Percentiles rank a stretch among this genome's conserved stretches.
phyloP scores from a whole-genome alignment of 2,329 filamentous ascomycete species.

The Verticillium zaregamsianum region DNA sequence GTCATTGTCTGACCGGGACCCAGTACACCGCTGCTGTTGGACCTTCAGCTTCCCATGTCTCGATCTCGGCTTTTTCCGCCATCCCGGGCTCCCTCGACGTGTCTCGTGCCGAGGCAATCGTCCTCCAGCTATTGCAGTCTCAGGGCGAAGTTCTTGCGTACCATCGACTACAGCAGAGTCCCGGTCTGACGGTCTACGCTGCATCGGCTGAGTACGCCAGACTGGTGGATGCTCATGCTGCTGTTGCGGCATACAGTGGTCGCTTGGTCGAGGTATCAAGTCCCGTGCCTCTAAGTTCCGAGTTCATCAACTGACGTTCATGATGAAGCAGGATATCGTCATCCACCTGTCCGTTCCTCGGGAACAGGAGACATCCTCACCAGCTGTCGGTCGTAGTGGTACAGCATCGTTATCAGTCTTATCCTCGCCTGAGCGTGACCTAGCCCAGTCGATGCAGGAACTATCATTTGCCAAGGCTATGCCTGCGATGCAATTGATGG shows the following conservation, averaged over 20 bases:
- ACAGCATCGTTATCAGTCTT: neutral
- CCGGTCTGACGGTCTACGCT: conserved; percentile 1
- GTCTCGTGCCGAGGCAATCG: neutral
- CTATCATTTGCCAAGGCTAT: conserved; percentile 4
- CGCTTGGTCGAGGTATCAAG: conserved; percentile 6
- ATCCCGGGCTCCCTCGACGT: neutral
- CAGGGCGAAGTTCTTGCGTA: conserved; percentile 6
- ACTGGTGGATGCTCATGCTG: neutral
- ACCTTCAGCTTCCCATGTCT: neutral
- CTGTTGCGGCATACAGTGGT: conserved; percentile 6
- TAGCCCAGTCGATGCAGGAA: conserved; percentile 7
- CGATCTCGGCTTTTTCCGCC: neutral
- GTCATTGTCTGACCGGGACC: neutral
- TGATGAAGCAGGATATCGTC: neutral
- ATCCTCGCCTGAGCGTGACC: neutral
- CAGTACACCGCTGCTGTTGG: neutral
- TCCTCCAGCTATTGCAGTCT: neutral
- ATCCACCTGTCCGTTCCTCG: neutral
- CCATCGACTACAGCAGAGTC: conserved; percentile 1
- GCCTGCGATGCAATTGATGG: neutral
- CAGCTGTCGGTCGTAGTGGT: neutral
- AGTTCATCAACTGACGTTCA: neutral
- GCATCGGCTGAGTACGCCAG: conserved; percentile 6
- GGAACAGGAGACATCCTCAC: neutral
- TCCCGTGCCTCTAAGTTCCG: neutral